Base-by-base conservation (phyloP, 73 alveolate species). In the Paramecium biaurelia region DNA sequence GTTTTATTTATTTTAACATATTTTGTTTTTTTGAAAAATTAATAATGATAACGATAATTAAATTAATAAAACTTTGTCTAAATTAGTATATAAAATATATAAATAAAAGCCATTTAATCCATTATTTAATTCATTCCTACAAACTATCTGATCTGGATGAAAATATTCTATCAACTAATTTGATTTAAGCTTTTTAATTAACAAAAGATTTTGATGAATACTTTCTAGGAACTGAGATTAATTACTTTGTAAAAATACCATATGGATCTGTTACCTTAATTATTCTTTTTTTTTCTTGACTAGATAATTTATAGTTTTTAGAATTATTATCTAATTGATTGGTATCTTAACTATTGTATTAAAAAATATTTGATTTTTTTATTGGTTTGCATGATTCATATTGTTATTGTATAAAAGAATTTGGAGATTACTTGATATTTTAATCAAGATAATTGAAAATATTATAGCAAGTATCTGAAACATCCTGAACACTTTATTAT, bases 151-250 rank as follows among this genome's bases (percentile, higher is more conserved):
- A 79, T 34, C 90, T 41, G 14, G 90, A 79, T 42, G 90, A 79
- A 79, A 79, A 79, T 43, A 79, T 79, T 79, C 90, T 21, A 47
- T 79, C 90, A 24, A 79, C 90, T 42, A 79, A 41, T 79, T 47
- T 79, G 12, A 26, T 43, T 45, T 79, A 34, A n/a, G 74, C 74
- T 79, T 47, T 47, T 45, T 47, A 14, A 23, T 79, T 38, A 10
- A 79, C n/a, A 45, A 79, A 79, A 0, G 70, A 43, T 79, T 79
- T 79, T 1, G 90, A 30, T 30, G 90, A 79, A 24, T 45, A 12
- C 26, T 63, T 63, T 63, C 84, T 63, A 63, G 84, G 84, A 43
- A 79, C 63, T 34, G 18, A 28, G 8, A 6, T 79, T 18, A n/a
- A 5, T 34, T 79, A 5, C 5, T 79, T n/a, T 43, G 68, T 53